These are phyloP conservation scores for Dictyostelium brefeldianum DNA, from an alignment of 78 protist genomes.

Conservation along the genomic window DNA sequence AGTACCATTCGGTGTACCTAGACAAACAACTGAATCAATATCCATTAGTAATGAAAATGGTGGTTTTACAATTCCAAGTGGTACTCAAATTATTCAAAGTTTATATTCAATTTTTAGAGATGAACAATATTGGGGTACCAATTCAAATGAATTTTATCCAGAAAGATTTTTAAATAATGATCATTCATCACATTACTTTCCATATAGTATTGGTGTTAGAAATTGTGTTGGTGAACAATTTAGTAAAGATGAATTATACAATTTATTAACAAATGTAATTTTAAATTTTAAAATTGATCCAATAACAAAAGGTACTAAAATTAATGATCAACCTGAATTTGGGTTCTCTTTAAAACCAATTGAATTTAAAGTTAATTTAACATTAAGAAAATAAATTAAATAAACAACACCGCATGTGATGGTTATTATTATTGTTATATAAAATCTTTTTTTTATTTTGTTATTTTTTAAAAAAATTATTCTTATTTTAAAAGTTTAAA, in stretches of 20 bases:
- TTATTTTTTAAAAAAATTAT: too few relatives aligned
- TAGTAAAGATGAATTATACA: constrained; percentile 52
- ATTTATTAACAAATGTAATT: neutral
- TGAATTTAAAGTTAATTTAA: neutral
- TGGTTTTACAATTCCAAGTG: neutral
- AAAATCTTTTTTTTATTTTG: too few relatives aligned
- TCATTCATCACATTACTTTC: constrained; percentile 17
- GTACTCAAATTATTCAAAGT: constrained; percentile 3
- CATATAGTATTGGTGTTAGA: constrained; percentile 52
- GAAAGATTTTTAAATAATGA: constrained; percentile 32
- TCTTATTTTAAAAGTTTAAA: too few relatives aligned
- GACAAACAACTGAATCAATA: constrained; percentile 1
- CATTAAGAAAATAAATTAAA: neutral
- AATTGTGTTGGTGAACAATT: constrained; percentile 43
- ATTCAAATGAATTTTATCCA: constrained; percentile 12
- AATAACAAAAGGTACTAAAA: neutral
- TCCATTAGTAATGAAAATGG: neutral
- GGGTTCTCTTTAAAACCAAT: constrained; percentile 10
- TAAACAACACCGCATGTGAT: too few relatives aligned
- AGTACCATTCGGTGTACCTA: constrained; percentile 27
- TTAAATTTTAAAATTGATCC: constrained; percentile 25
- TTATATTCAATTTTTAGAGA: neutral
- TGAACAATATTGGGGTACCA: neutral
- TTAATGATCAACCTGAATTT: constrained; percentile 23
- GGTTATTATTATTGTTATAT: too few relatives aligned